Percentiles rank a stretch among this genome's conserved stretches.
Evolutionary conservation across 2,329 filamentous ascomycete genomes (phyloP).

Genomic region (Arthrobotrys sinensis): DNA sequence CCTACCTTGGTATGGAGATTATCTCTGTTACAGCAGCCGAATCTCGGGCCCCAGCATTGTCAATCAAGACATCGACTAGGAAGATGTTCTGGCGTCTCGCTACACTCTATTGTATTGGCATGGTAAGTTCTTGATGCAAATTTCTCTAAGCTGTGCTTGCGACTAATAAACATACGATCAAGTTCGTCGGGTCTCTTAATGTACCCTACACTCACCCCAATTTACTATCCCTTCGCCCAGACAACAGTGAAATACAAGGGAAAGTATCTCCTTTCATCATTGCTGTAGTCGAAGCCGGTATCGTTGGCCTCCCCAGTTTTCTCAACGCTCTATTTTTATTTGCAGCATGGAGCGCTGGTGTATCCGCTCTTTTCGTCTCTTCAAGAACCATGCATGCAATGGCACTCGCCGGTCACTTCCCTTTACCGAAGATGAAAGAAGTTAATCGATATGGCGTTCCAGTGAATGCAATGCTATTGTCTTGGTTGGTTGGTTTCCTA

Average conservation of each 20-base stretch:
- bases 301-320: conserved; percentile 67
- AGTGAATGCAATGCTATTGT: conserved; percentile 66
- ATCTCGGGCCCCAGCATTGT: conserved; percentile 67
- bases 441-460: conserved; percentile 67
- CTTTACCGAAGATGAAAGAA: conserved; percentile 66
- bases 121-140: conserved; percentile 52
- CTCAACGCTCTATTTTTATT: conserved; percentile 70
- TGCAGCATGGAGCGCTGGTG: conserved; percentile 68
- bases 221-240: conserved; percentile 56
- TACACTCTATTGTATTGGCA: conserved; percentile 68
- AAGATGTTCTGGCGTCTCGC: conserved; percentile 69
- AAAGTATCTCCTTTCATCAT: conserved; percentile 67
- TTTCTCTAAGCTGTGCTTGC: not conserved
- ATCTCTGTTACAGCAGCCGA: conserved; percentile 69
- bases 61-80: conserved; percentile 69
- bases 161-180: not conserved
- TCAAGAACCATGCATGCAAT: conserved; percentile 69
- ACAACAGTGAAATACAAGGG: conserved; percentile 59
- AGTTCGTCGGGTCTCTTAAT: conserved; percentile 68
- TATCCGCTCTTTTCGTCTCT: conserved; percentile 69
- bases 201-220: conserved; percentile 68
- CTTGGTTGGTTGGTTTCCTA: conserved; percentile 67
- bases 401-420: conserved; percentile 68
- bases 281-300: conserved; percentile 67
- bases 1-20: conserved; percentile 69